These are phyloP conservation scores for Raddia distichophylla DNA, from an alignment of 176 grass and related monocot genomes.

Conservation along the genomic window DNA sequence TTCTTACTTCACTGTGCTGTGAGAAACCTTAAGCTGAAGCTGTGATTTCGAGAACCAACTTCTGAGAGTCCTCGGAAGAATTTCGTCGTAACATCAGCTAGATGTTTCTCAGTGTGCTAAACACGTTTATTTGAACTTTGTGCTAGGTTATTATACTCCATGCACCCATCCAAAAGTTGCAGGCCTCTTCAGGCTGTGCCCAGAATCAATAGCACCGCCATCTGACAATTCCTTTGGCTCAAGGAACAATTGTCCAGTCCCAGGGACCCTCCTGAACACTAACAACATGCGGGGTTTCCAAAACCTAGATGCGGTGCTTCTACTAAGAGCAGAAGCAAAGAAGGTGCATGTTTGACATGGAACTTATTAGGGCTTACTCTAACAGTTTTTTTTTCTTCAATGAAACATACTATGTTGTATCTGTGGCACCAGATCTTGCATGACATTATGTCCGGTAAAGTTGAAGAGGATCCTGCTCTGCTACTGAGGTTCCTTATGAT, in stretches of 20 bases:
- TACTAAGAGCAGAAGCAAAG: constrained; percentile 68
- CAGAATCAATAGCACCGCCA: constrained; percentile 47
- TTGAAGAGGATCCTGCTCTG: constrained; percentile 70
- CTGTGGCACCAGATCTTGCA: constrained; percentile 56
- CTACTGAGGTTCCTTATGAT: constrained; percentile 80
- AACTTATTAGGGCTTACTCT: background rate
- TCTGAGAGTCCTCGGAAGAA: background rate
- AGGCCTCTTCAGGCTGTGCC: constrained; percentile 46
- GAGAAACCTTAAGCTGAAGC: background rate
- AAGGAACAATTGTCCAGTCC: constrained; percentile 70
- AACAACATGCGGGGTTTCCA: constrained; percentile 76
- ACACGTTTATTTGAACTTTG: constrained; percentile 16
- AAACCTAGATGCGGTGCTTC: constrained; percentile 49
- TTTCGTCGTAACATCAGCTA: background rate
- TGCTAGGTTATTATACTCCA: constrained; percentile 69
- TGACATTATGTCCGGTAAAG: constrained; percentile 70
- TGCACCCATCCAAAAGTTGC: constrained; percentile 40
- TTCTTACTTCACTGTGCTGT: background rate
- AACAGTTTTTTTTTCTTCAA: background rate
- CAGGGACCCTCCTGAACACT: constrained; percentile 83
- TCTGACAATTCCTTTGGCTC: constrained; percentile 29
- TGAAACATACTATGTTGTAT: background rate
- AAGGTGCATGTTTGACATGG: constrained; percentile 53
- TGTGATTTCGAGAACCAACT: background rate
- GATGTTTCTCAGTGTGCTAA: background rate